phyloP scores from a whole-genome alignment of 495 filamentous ascomycete species.

The Xylaria intraflava region DNA sequence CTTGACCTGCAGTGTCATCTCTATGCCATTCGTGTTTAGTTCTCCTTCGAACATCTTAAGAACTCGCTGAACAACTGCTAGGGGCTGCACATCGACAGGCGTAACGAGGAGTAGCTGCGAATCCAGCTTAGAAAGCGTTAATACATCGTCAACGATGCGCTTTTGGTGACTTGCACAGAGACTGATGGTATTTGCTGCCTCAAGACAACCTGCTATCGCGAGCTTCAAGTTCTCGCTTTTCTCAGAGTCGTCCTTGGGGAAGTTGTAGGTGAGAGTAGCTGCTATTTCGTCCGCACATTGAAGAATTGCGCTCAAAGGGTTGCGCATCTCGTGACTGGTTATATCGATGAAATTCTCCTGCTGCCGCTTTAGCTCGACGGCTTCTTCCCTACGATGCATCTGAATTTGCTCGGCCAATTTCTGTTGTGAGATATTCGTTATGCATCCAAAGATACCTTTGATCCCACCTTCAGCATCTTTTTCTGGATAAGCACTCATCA shows the following conservation, averaged over 20 bases:
- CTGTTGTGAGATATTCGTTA: conserved; percentile 51
- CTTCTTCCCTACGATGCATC: conserved; percentile 54
- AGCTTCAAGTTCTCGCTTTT: conserved; percentile 19
- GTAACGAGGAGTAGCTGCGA: conserved; percentile 70
- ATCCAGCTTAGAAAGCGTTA: conserved; percentile 81
- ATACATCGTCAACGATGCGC: conserved; percentile 70
- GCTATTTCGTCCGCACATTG: conserved; percentile 77
- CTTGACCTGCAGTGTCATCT: conserved; percentile 61
- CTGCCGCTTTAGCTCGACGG: conserved; percentile 58
- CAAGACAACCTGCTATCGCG: conserved; percentile 52
- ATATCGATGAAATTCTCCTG: conserved; percentile 87
- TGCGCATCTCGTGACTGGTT: conserved; percentile 82
- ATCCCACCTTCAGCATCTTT: conserved; percentile 48
- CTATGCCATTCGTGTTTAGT: conserved; percentile 62
- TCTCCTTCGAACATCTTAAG: conserved; percentile 83
- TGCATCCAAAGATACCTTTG: conserved; percentile 64
- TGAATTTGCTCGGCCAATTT: conserved; percentile 59
- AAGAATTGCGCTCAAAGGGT: conserved; percentile 73
- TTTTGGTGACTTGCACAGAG: conserved; percentile 80
- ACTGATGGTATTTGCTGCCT: conserved; percentile 76
- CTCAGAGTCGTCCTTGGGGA: conserved; percentile 5
- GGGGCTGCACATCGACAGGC: conserved; percentile 65
- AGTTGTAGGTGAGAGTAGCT: conserved; percentile 42
- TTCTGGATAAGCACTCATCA: conserved; percentile 66
- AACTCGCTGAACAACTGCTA: conserved; percentile 57